These are phyloP conservation scores for Ganoderma resinaceum DNA, from an alignment of 1,284 basidiomycete species.

Conservation along the genomic window DNA sequence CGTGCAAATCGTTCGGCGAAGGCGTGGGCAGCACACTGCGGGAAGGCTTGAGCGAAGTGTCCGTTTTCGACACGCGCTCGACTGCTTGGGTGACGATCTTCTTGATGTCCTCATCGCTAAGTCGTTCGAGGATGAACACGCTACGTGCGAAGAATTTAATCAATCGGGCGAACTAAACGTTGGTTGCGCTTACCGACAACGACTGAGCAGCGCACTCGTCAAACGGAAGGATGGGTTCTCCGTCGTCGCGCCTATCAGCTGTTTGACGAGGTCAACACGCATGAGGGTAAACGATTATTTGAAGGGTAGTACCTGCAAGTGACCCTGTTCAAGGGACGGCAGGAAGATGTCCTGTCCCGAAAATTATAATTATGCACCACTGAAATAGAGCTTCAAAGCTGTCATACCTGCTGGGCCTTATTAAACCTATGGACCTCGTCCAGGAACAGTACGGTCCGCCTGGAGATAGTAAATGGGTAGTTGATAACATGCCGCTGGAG, in stretches of 20 bases:
- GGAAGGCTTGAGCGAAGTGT: slow-evolving; percentile 3
- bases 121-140: slow-evolving; percentile 68
- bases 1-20: slow-evolving; percentile 12
- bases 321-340: slow-evolving; percentile 82
- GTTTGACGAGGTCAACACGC: slow-evolving; percentile 20
- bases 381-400: neutral
- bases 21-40: slow-evolving; percentile 8
- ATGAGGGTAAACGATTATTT: slow-evolving; percentile 23
- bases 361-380: slow-evolving; percentile 7
- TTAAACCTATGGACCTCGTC: slow-evolving; percentile 94
- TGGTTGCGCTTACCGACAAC: slow-evolving; percentile 68
- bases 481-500: neutral
- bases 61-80: slow-evolving; percentile 43
- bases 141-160: slow-evolving; percentile 40
- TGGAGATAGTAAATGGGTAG: slow-evolving; percentile 36
- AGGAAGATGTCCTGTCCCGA: slow-evolving; percentile 73
- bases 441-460: slow-evolving; percentile 77
- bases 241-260: slow-evolving; percentile 89
- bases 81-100: slow-evolving; percentile 61
- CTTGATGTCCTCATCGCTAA: slow-evolving; percentile 64
- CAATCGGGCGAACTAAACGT: neutral
- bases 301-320: slow-evolving; percentile 63
- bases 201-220: slow-evolving; percentile 78
- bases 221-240: slow-evolving; percentile 93
- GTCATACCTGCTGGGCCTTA: slow-evolving; percentile 77